Base-by-base conservation (phyloP, 331 rosid species). In the Stylosanthes scabra region DNA sequence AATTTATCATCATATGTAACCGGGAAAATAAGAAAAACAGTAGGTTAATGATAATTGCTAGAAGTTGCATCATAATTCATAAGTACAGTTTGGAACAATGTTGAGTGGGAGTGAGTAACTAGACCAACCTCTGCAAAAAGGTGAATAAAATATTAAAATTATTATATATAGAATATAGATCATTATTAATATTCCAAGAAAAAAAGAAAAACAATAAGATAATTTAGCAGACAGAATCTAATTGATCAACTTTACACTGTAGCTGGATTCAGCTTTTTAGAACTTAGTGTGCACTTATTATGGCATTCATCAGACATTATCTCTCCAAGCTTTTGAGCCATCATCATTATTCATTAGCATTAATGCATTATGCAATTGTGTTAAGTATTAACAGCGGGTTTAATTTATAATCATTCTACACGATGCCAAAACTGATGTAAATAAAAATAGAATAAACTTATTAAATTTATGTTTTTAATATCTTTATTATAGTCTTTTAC, bases 241-340 rank as follows among this genome's bases (percentile, higher is more conserved):
- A 78, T 82, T 70, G 41, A 74, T 74, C 47, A 80, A 54, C 78
- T 78, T 54, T 63, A 59, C 62, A 54, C 69, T 78, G 76, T 84
- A 83, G 87, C 90, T 87, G 96, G 84, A 83, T 74, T 70, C 81
- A 71, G 46, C 80, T 80, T 83, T 81, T 68, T 67, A 54, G 75
- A 66, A 47, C 63, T 80, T 81, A 50, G 79, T 68, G 54, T 81
- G 84, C 70, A 60, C 27, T 66, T 70, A 80, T 62, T 70, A 80
- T 62, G 84, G 68, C 82, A 80, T 82, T 40, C 63, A 80, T 87
- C 67, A 82, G 52, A 73, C 71, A 75, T 39, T 72, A 46, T 56
- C 76, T 67, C 76, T 56, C 42, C 74, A 66, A 70, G 80, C 84
- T 87, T 89, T 80, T 66, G 74, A 64, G 72, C 71, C 76, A 85